A percentile compares a stretch with the other conserved stretches of the same genome.
Evolutionary conservation across 2,329 filamentous ascomycete species (phyloP).

Genomic region (Colletotrichum somersetense): DNA sequence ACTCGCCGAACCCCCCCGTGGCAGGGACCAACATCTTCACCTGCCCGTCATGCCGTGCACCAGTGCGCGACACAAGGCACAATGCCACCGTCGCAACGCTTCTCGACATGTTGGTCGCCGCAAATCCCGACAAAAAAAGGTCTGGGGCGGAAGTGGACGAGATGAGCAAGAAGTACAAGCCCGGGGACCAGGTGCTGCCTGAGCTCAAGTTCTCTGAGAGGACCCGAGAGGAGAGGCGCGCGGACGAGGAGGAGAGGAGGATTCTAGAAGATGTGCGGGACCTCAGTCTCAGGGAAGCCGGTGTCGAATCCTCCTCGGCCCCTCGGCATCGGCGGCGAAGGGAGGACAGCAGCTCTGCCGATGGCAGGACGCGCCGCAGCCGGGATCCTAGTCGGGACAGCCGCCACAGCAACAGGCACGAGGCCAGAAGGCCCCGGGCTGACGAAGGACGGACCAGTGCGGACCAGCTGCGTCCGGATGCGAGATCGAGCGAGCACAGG

Average conservation of each 20-base stretch:
- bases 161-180: slow-evolving; percentile 80
- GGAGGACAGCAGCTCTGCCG: slow-evolving; percentile 39
- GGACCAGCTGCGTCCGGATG: slow-evolving; percentile 55
- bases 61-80: slow-evolving; percentile 86
- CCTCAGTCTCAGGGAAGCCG: slow-evolving; percentile 78
- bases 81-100: slow-evolving; percentile 93
- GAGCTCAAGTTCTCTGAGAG: slow-evolving; percentile 64
- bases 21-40: slow-evolving; percentile 74
- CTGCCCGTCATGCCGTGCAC: slow-evolving; percentile 91
- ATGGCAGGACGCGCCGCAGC: slow-evolving; percentile 36
- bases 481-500: slow-evolving; percentile 50
- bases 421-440: slow-evolving; percentile 50
- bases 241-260: slow-evolving; percentile 76
- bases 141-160: slow-evolving; percentile 80
- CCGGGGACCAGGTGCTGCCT: slow-evolving; percentile 84
- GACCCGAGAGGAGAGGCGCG: slow-evolving; percentile 64
- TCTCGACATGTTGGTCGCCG: slow-evolving; percentile 86
- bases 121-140: slow-evolving; percentile 82
- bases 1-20: slow-evolving; percentile 62
- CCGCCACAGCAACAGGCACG: slow-evolving; percentile 46
- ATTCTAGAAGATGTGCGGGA: slow-evolving; percentile 79
- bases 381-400: slow-evolving; percentile 43
- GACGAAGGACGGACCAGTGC: slow-evolving; percentile 48
- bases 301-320: slow-evolving; percentile 57
- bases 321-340: slow-evolving; percentile 45